Evolutionary conservation across 139 green algal species (phyloP).

Genomic region (Picochlorum sp.): DNA sequence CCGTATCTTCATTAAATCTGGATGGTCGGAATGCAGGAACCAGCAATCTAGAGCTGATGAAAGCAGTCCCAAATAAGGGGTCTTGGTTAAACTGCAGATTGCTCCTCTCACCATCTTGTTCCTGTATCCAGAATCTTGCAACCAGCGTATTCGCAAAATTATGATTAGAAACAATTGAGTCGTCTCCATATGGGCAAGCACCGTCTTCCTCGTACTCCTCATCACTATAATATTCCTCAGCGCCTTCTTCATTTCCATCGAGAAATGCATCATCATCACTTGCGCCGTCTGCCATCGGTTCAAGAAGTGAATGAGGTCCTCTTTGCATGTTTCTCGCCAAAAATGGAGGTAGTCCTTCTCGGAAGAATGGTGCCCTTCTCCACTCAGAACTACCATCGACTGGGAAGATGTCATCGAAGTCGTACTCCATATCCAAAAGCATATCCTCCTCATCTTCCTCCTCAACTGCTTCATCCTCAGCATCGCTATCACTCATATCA

Average conservation of each 20-base stretch:
- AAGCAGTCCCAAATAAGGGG: not conserved
- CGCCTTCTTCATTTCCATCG: constrained; percentile 22
- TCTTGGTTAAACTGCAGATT: constrained; percentile 4
- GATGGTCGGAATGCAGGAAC: constrained; percentile 1
- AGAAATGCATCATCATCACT: not conserved
- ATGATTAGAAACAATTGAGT: constrained; percentile 1
- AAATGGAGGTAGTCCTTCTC: no score
- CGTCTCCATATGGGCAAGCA: constrained; percentile 23
- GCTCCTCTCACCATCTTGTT: constrained; percentile 18
- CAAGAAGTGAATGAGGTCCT: not conserved
- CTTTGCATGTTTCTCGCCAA: not conserved
- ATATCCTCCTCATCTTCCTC: not conserved
- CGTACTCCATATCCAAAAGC: constrained; percentile 1
- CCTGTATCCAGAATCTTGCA: constrained; percentile 20
- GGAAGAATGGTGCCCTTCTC: no score
- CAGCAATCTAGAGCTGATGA: constrained; percentile 22
- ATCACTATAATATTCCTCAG: constrained; percentile 10
- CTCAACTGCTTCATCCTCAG: not conserved
- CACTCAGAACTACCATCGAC: not conserved
- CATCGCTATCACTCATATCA: constrained; percentile 1
- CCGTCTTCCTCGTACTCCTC: constrained; percentile 29
- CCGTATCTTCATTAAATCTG: not conserved
- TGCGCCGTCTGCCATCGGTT: not conserved
- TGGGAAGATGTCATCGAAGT: not conserved
- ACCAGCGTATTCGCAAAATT: no score